These are phyloP conservation scores for Fusarium drepaniforme DNA, from an alignment of 2,329 filamentous ascomycete genomes.

Conservation along the genomic window DNA sequence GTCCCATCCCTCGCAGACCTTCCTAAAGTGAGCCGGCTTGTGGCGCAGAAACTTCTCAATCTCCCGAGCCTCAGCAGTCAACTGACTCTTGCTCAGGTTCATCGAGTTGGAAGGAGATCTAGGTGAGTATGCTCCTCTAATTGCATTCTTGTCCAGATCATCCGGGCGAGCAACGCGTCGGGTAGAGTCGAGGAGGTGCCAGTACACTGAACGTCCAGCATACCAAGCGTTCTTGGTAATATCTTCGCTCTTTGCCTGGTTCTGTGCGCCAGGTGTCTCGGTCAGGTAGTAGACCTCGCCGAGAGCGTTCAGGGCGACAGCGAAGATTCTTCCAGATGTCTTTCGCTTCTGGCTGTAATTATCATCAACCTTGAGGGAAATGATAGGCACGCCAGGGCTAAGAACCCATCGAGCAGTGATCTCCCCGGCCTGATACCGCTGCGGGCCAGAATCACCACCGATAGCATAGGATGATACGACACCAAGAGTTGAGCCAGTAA, in stretches of 20 bases:
- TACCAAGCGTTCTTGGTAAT: constrained; percentile 80
- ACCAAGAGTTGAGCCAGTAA: constrained; percentile 86
- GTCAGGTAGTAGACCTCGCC: constrained; percentile 91
- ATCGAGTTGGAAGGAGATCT: constrained; percentile 81
- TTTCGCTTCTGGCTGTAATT: constrained; percentile 80
- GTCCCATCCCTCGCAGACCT: constrained; percentile 87
- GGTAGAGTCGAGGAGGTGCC: constrained; percentile 84
- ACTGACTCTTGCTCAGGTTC: constrained; percentile 77
- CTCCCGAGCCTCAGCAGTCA: constrained; percentile 81
- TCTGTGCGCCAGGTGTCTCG: constrained; percentile 71
- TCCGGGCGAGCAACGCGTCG: constrained; percentile 79
- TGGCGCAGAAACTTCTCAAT: constrained; percentile 82
- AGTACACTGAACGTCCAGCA: constrained; percentile 81
- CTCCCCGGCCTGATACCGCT: constrained; percentile 78
- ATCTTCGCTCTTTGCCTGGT: constrained; percentile 64
- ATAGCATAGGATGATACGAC: constrained; percentile 86
- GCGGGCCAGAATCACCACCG: constrained; percentile 68
- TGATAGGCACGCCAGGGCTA: constrained; percentile 92
- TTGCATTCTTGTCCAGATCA: constrained; percentile 75
- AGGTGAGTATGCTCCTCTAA: constrained; percentile 83
- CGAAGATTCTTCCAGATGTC: constrained; percentile 81
- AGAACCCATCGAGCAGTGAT: constrained; percentile 91
- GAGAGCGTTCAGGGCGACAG: constrained; percentile 92
- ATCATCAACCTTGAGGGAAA: constrained; percentile 86
- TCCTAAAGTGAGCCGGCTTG: constrained; percentile 82